These are phyloP conservation scores for Lipomyces kockii DNA, from an alignment of 805 yeast genomes.

Conservation along the genomic window DNA sequence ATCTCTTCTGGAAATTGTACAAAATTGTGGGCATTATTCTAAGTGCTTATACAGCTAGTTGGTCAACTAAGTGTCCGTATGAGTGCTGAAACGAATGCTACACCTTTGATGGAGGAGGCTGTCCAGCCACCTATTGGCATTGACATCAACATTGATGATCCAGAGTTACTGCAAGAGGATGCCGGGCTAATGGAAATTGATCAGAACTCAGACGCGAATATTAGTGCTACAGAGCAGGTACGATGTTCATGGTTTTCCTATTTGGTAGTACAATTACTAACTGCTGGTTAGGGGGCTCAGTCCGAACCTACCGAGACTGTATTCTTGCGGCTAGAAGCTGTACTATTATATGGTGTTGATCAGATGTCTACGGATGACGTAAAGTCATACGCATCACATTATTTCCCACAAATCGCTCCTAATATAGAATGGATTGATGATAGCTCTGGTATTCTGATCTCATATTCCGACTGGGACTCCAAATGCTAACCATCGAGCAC, in stretches of 20 bases:
- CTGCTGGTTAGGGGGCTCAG: neutral
- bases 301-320: conserved; percentile 3
- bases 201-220: neutral
- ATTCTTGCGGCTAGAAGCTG: conserved; percentile 51
- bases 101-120: neutral
- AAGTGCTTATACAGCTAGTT: neutral
- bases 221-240: neutral
- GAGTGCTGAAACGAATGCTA: neutral
- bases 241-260: neutral
- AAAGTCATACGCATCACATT: conserved; percentile 56
- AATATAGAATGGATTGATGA: conserved; percentile 66
- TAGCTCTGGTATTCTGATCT: conserved; percentile 43
- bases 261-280: conserved; percentile 2
- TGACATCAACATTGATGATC: conserved; percentile 16
- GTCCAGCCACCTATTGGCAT: neutral
- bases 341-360: conserved; percentile 62
- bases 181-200: conserved; percentile 17
- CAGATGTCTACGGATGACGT: conserved; percentile 61
- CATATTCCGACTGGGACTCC: neutral
- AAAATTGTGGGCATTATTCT: neutral
- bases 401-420: conserved; percentile 46
- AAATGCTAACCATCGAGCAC: neutral
- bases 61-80: neutral
- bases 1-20: neutral
- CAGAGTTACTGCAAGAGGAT: conserved; percentile 4